These are phyloP conservation scores for Farysia itapuensis DNA, from an alignment of 1,284 basidiomycete species.

Conservation along the genomic window DNA sequence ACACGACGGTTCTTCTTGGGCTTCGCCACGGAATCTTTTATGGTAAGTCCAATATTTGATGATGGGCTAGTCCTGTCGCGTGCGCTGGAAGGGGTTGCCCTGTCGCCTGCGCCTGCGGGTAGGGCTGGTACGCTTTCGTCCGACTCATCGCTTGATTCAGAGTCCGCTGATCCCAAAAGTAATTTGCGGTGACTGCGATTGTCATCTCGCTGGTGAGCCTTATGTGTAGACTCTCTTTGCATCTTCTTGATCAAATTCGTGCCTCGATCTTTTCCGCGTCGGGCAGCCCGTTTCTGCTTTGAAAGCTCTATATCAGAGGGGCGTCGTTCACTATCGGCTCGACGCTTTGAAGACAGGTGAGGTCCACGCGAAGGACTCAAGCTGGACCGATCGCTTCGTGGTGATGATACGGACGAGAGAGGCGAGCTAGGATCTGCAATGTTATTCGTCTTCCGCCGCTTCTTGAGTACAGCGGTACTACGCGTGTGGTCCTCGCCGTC, in stretches of 20 bases:
- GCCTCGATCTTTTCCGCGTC: conserved; percentile 6
- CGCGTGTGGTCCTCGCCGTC: conserved; percentile 2
- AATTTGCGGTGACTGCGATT: conserved; percentile 27
- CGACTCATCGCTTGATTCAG: conserved; percentile 37
- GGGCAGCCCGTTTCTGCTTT: conserved; percentile 25
- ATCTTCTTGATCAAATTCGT: conserved; percentile 1
- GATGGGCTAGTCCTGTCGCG: too few species aligned
- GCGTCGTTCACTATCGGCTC: conserved; percentile 15
- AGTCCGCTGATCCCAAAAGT: conserved; percentile 33
- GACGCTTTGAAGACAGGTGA: conserved; percentile 16
- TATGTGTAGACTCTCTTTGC: conserved; percentile 19
- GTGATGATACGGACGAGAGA: conserved; percentile 30
- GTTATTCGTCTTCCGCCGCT: conserved; percentile 36
- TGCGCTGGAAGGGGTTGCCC: too few species aligned
- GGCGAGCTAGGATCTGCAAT: conserved; percentile 37
- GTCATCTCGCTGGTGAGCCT: conserved; percentile 15
- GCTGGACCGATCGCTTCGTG: conserved; percentile 10
- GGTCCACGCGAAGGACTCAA: conserved; percentile 20
- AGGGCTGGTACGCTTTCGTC: too few species aligned
- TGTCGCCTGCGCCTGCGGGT: too few species aligned
- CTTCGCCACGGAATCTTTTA: neutral
- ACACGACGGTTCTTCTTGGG: conserved; percentile 1
- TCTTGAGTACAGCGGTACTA: conserved; percentile 26
- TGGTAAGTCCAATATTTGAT: too few species aligned
- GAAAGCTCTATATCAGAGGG: conserved; percentile 20